phyloP scores from a whole-genome alignment of 768 basidiomycete species.

The Candolleomyces aberdarensis region DNA sequence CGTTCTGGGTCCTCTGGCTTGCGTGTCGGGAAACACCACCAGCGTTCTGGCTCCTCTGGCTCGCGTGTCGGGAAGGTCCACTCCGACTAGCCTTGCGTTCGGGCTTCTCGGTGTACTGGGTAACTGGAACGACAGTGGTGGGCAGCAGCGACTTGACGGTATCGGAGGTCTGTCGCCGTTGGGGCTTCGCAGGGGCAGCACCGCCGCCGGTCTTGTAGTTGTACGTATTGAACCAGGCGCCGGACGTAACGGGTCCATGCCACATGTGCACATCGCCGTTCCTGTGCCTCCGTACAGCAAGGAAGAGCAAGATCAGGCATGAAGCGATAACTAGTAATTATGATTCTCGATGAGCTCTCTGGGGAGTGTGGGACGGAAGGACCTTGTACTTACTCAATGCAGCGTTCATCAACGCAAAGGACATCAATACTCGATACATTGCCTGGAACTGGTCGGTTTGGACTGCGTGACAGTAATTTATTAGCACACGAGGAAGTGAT shows the following conservation, averaged over 20 bases:
- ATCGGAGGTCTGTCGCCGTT: background rate
- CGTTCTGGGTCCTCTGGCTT: background rate
- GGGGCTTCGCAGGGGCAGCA: background rate
- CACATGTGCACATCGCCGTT: slow-evolving; percentile 57
- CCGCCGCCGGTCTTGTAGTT: slow-evolving; percentile 21
- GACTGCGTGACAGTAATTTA: slow-evolving; percentile 40
- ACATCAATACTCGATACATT: slow-evolving; percentile 81
- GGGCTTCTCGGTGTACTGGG: slow-evolving; percentile 7
- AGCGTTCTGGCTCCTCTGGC: background rate
- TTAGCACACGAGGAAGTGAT: slow-evolving; percentile 2
- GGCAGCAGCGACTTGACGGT: background rate
- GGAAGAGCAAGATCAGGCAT: slow-evolving; percentile 34
- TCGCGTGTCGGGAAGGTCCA: too few species aligned
- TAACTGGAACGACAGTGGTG: background rate
- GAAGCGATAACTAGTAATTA: slow-evolving; percentile 35
- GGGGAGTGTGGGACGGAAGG: background rate
- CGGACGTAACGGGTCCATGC: slow-evolving; percentile 66
- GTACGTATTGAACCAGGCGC: slow-evolving; percentile 66
- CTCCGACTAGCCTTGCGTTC: slow-evolving; percentile 6
- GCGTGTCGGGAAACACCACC: background rate
- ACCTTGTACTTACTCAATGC: slow-evolving; percentile 50
- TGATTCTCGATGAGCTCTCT: background rate
- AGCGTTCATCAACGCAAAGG: slow-evolving; percentile 78
- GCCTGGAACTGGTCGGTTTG: slow-evolving; percentile 85
- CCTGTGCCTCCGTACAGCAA: slow-evolving; percentile 40